These are phyloP conservation scores for Rhizoclosmatium globosum DNA, from an alignment of 192 early-diverging fungal species.

Conservation along the genomic window DNA sequence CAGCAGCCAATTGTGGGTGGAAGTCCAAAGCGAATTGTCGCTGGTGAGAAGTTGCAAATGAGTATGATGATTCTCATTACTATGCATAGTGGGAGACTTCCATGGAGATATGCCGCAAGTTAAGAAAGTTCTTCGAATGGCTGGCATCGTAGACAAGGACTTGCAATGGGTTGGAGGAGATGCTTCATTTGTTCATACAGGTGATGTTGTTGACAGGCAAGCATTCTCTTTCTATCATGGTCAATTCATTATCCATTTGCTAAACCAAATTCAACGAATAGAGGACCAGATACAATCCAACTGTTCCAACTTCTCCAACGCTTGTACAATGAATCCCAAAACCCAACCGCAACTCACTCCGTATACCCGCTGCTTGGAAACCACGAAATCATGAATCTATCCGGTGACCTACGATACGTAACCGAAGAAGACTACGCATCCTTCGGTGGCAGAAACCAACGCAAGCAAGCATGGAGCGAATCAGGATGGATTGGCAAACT, in stretches of 20 bases:
- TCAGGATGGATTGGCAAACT: conserved; percentile 64
- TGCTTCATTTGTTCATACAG: conserved; percentile 75
- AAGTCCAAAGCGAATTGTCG: not conserved
- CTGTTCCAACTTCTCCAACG: conserved; percentile 69
- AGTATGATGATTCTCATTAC: not conserved
- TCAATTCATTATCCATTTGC: no score
- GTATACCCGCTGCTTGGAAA: conserved; percentile 59
- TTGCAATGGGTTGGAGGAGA: conserved; percentile 68
- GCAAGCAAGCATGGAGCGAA: conserved; percentile 53
- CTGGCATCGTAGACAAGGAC: conserved; percentile 64
- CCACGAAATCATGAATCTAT: conserved; percentile 73
- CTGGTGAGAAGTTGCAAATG: not conserved
- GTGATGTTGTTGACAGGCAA: conserved; percentile 72
- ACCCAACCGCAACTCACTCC: conserved; percentile 52
- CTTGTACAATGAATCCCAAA: conserved; percentile 62
- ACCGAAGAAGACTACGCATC: conserved; percentile 56
- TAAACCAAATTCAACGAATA: no score
- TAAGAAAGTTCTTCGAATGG: conserved; percentile 61
- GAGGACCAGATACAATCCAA: conserved; percentile 75
- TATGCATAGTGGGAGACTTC: conserved; percentile 69
- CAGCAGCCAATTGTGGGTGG: not conserved
- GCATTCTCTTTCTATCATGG: no score
- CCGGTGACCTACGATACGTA: conserved; percentile 68
- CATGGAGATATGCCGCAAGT: conserved; percentile 71
- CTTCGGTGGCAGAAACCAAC: conserved; percentile 59